These are phyloP conservation scores for Flaveria brownii DNA, from an alignment of 129 eudicot genomes.

Conservation along the genomic window DNA sequence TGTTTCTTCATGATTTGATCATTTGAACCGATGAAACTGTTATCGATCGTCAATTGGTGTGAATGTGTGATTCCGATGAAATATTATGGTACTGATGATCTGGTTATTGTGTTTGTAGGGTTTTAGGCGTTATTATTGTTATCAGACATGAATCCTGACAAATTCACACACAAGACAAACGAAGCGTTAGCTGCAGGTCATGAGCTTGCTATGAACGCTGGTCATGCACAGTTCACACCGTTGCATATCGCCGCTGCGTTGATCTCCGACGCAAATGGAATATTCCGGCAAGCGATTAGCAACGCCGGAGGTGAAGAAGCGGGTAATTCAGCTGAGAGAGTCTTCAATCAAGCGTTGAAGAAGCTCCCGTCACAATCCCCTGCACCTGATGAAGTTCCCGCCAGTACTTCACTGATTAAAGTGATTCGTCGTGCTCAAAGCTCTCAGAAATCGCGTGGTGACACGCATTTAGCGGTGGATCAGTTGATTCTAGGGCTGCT, in stretches of 20 bases:
- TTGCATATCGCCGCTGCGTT: slow-evolving; percentile 62
- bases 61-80: too few species aligned
- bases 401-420: slow-evolving; percentile 63
- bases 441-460: slow-evolving; percentile 66
- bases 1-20: background rate
- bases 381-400: slow-evolving; percentile 79
- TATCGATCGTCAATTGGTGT: too few species aligned
- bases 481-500: slow-evolving; percentile 78
- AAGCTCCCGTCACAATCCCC: slow-evolving; percentile 89
- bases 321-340: slow-evolving; percentile 68
- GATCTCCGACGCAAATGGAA: slow-evolving; percentile 60
- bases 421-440: slow-evolving; percentile 73
- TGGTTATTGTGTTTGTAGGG: slow-evolving; percentile 18
- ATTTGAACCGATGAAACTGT: background rate
- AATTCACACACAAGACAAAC: slow-evolving; percentile 90
- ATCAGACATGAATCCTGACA: slow-evolving; percentile 74
- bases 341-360: slow-evolving; percentile 68
- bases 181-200: slow-evolving; percentile 69
- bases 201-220: slow-evolving; percentile 69
- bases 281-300: slow-evolving; percentile 74
- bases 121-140: background rate
- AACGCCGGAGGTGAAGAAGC: slow-evolving; percentile 75
- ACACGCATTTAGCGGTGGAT: slow-evolving; percentile 86
- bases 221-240: slow-evolving; percentile 87
- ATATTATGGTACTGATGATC: background rate